A percentile compares a stretch with the other conserved stretches of the same genome.
Conservation (phyloP, 2,329 filamentous ascomycete species). For the Teratosphaeria epicoccoides region DNA sequence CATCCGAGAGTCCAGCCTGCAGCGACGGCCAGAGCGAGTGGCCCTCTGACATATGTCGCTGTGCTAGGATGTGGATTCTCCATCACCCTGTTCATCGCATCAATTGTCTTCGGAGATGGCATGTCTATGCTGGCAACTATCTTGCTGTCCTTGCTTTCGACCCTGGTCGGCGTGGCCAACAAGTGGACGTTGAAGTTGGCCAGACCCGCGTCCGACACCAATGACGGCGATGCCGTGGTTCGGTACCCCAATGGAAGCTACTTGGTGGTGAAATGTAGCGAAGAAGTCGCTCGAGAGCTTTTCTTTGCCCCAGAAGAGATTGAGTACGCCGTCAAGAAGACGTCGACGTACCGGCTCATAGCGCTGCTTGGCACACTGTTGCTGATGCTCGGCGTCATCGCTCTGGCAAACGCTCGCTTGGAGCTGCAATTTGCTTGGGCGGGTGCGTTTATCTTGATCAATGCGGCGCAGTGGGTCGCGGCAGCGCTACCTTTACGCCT, state of each 20-base stretch:
- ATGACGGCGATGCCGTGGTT: constrained; percentile 33
- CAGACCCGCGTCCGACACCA: constrained; percentile 24
- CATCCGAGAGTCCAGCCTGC: constrained; percentile 4
- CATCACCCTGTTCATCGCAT: constrained; percentile 32
- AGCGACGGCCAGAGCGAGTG: constrained; percentile 36
- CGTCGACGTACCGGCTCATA: constrained; percentile 34
- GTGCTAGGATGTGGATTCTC: constrained; percentile 37
- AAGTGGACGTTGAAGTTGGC: constrained; percentile 37
- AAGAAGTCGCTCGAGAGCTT: constrained; percentile 40
- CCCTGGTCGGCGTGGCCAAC: constrained; percentile 39
- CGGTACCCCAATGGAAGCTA: constrained; percentile 42
- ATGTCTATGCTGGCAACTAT: constrained; percentile 41
- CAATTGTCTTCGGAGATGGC: constrained; percentile 37
- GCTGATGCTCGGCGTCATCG: constrained; percentile 44
- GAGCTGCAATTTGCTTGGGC: constrained; percentile 40
- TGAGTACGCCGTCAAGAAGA: constrained; percentile 33
- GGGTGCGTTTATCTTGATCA: constrained; percentile 39
- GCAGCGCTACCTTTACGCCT: constrained; percentile 37
- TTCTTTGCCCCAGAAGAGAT: constrained; percentile 44
- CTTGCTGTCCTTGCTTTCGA: constrained; percentile 39
- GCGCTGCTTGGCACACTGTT: constrained; percentile 41
- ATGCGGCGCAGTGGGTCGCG: constrained; percentile 41
- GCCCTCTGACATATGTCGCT: constrained; percentile 36
- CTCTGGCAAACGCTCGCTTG: constrained; percentile 39
- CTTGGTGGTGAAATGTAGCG: constrained; percentile 39